Evolutionary conservation across 192 early-diverging fungal genomes (phyloP).

Genomic region (Chytriomyces sp.): DNA sequence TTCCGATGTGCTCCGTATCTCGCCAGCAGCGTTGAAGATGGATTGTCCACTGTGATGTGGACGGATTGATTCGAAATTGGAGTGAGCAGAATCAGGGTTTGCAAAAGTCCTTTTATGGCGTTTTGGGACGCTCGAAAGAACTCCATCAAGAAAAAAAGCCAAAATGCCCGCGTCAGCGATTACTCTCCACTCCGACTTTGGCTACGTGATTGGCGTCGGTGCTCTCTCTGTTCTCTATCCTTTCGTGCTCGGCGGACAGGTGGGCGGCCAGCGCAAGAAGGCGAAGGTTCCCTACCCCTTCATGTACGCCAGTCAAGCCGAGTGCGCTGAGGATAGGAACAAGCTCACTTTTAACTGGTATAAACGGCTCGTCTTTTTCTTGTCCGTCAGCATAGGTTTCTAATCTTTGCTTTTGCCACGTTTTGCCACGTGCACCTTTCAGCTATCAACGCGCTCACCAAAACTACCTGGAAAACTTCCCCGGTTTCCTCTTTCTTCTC

Average conservation of each 20-base stretch:
- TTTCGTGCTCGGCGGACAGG: constrained; percentile 50
- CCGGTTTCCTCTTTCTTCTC: constrained; percentile 56
- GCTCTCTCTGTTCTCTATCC: constrained; percentile 34
- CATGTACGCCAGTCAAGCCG: constrained; percentile 24
- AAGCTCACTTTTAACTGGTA: constrained; percentile 76
- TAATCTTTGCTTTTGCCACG: background rate
- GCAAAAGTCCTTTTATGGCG: too few species aligned
- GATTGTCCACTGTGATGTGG: too few species aligned
- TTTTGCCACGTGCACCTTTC: background rate
- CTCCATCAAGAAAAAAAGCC: background rate
- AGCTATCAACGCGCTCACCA: constrained; percentile 54
- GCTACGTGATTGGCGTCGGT: constrained; percentile 22
- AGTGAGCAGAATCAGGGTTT: too few species aligned
- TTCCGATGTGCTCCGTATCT: too few species aligned
- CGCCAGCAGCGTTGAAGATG: too few species aligned
- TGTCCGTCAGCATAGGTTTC: background rate
- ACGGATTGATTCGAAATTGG: too few species aligned
- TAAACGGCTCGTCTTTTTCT: background rate
- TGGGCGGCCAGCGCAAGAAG: constrained; percentile 59
- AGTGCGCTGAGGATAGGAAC: constrained; percentile 55
- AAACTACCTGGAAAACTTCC: constrained; percentile 69
- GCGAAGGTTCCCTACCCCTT: constrained; percentile 71
- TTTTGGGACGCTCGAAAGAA: too few species aligned
- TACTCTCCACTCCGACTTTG: constrained; percentile 9
- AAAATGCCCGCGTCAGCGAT: background rate